phyloP scores from a whole-genome alignment of 2,329 filamentous ascomycete species.

The Cordyceps fumosorosea region DNA sequence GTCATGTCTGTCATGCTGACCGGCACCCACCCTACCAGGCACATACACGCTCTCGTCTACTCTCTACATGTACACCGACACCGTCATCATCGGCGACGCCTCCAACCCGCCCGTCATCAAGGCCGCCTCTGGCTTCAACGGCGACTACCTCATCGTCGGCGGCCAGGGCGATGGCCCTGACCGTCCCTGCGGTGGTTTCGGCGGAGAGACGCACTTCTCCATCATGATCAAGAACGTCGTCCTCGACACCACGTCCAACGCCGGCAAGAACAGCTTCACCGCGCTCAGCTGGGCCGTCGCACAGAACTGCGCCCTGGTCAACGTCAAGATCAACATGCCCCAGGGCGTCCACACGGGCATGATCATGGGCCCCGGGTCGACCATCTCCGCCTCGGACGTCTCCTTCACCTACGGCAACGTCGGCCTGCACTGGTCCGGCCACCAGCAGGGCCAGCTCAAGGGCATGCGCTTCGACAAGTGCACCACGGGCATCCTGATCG shows the following conservation, averaged over 20 bases:
- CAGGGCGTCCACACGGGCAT: conserved; percentile 17
- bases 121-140: conserved; percentile 58
- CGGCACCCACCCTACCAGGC: conserved; percentile 6
- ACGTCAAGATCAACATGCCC: conserved; percentile 15
- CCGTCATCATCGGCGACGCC: conserved; percentile 76
- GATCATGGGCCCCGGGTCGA: conserved; percentile 15
- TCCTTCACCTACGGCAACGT: conserved; percentile 16
- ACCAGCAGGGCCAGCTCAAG: conserved; percentile 11
- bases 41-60: conserved; percentile 16
- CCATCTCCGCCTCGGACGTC: conserved; percentile 17
- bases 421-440: conserved; percentile 16
- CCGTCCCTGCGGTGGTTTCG: conserved; percentile 14
- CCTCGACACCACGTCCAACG: conserved; percentile 16
- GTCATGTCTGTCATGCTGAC: too few relatives aligned
- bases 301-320: conserved; percentile 19
- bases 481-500: conserved; percentile 14
- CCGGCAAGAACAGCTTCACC: conserved; percentile 14
- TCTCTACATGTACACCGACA: conserved; percentile 38
- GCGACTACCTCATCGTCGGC: conserved; percentile 27
- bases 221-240: conserved; percentile 19
- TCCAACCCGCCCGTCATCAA: conserved; percentile 62
- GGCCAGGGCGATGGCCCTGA: conserved; percentile 15
- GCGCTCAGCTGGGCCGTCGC: conserved; percentile 18
- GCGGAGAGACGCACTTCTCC: conserved; percentile 19
- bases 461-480: conserved; percentile 10